phyloP scores from a whole-genome alignment of 208 protist genomes.

The Acanthamoeba culbertsoni region DNA sequence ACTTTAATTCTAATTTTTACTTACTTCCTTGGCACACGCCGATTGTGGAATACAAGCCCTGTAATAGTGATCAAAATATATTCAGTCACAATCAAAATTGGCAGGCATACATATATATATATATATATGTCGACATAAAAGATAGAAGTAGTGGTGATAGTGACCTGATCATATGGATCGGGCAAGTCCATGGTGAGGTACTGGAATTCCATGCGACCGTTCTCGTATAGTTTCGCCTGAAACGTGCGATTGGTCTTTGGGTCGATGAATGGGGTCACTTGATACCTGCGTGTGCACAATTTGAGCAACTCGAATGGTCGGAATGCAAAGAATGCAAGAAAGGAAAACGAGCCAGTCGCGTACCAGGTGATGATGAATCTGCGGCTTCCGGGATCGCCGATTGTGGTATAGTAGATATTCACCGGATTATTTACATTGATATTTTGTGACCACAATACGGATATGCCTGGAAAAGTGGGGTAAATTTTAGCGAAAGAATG shows the following conservation, averaged over 20 bases:
- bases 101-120: background rate
- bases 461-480: background rate
- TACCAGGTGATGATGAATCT: slow-evolving; percentile 12
- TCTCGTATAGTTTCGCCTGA: background rate
- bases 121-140: background rate
- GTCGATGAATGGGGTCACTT: background rate
- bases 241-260: background rate
- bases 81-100: background rate
- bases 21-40: background rate
- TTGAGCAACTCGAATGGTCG: background rate
- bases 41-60: background rate
- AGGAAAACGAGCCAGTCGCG: background rate
- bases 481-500: background rate
- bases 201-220: slow-evolving; percentile 4
- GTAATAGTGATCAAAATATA: background rate
- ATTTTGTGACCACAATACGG: background rate
- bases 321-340: background rate
- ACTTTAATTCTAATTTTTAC: background rate
- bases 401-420: background rate
- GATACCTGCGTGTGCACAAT: background rate
- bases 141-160: background rate
- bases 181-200: slow-evolving; percentile 21
- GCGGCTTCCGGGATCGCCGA: background rate
- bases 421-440: slow-evolving; percentile 23
- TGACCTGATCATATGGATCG: background rate